Conservation (phyloP, 2,329 filamentous ascomycete species). For the Aspergillus sclerotialis region DNA sequence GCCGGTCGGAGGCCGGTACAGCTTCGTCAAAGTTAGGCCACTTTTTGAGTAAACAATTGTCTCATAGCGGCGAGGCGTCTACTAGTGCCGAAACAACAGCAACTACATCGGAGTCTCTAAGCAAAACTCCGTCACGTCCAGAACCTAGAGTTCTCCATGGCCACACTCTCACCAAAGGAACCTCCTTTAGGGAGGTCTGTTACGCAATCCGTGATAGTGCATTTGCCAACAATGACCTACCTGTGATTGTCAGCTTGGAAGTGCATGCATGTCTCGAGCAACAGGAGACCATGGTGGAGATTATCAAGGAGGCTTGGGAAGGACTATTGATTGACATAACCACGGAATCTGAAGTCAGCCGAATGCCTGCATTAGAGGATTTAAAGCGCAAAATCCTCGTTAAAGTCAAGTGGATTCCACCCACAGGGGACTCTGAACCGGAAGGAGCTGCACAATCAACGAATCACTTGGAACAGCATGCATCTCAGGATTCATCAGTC, state of each 20-base stretch:
- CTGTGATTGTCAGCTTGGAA: conserved; percentile 86
- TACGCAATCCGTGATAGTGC: conserved; percentile 69
- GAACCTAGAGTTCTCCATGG: conserved; percentile 83
- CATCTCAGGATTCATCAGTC: conserved; percentile 1
- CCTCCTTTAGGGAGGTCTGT: conserved; percentile 82
- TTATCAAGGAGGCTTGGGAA: conserved; percentile 86
- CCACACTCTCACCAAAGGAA: conserved; percentile 77
- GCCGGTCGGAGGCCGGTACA: conserved; percentile 7
- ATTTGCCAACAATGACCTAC: conserved; percentile 68
- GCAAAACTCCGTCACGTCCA: conserved; percentile 23
- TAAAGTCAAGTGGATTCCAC: conserved; percentile 65
- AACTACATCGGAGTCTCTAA: no score
- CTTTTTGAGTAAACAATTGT: conserved; percentile 14
- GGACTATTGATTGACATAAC: conserved; percentile 62
- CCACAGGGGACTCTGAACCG: conserved; percentile 30
- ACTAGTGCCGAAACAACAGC: conserved; percentile 1
- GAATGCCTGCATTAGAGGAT: conserved; percentile 62
- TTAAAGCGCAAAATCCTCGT: conserved; percentile 74
- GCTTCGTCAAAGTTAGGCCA: conserved; percentile 17
- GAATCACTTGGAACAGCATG: conserved; percentile 5
- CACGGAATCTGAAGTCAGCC: conserved; percentile 48
- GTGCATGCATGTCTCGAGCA: conserved; percentile 77
- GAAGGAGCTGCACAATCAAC: conserved; percentile 11
- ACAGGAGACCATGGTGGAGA: conserved; percentile 85
- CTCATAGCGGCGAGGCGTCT: conserved; percentile 1